Evolutionary conservation across 805 yeast genomes (phyloP).

Genomic region (Kluyveromyces starmeri): DNA sequence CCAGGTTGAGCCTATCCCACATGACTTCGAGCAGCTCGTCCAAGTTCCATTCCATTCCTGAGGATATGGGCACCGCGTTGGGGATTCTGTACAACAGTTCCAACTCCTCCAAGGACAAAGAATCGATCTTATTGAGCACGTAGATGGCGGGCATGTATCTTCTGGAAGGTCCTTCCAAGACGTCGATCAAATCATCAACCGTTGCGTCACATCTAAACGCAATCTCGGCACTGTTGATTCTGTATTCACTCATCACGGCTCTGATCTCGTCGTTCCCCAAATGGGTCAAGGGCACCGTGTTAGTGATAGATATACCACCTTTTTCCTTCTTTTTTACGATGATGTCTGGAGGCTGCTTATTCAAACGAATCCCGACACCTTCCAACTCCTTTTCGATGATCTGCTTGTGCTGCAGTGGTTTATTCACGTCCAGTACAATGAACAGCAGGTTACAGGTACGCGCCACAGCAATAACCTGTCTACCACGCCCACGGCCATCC

Average conservation of each 20-base stretch:
- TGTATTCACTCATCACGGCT: conserved; percentile 94
- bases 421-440: conserved; percentile 91
- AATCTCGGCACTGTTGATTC: conserved; percentile 91
- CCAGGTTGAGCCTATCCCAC: conserved; percentile 91
- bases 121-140: conserved; percentile 91
- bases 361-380: conserved; percentile 94
- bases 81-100: conserved; percentile 88
- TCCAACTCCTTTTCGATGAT: conserved; percentile 92
- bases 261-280: conserved; percentile 86
- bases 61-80: conserved; percentile 92
- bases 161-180: conserved; percentile 82
- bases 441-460: conserved; percentile 90
- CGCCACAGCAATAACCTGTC: conserved; percentile 98
- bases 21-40: conserved; percentile 89
- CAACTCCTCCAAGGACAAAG: conserved; percentile 87
- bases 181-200: conserved; percentile 92
- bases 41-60: conserved; percentile 94
- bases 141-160: conserved; percentile 93
- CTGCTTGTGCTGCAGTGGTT: conserved; percentile 89
- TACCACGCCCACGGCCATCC: conserved; percentile 89
- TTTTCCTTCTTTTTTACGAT: conserved; percentile 85
- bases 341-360: conserved; percentile 88
- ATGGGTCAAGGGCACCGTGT: conserved; percentile 86
- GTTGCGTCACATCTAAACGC: conserved; percentile 97
- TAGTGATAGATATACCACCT: conserved; percentile 92